Conservation (phyloP, 176 grass and related monocot species). For the Musa beccarii region DNA sequence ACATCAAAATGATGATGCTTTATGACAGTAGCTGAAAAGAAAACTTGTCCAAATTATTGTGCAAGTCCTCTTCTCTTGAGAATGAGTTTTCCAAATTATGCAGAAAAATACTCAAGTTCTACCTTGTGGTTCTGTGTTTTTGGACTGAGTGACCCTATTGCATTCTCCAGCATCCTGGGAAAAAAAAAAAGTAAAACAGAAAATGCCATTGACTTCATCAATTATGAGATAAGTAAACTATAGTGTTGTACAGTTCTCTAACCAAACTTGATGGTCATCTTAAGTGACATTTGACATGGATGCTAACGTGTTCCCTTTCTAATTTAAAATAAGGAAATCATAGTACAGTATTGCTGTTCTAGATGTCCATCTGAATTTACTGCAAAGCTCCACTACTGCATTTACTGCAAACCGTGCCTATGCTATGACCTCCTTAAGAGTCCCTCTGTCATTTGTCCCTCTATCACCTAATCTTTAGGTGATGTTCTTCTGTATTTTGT, state of each 20-base stretch:
- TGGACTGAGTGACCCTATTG: slow-evolving; percentile 33
- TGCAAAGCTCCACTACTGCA: background rate
- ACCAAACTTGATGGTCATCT: background rate
- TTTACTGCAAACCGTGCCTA: background rate
- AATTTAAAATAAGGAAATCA: background rate
- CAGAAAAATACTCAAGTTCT: slow-evolving; percentile 22
- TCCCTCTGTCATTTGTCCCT: background rate
- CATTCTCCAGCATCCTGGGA: slow-evolving; percentile 33
- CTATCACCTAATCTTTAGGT: background rate
- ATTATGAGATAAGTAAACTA: no score
- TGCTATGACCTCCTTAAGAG: background rate
- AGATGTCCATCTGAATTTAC: background rate
- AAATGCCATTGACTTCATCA: background rate
- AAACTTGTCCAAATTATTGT: background rate
- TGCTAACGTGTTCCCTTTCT: background rate
- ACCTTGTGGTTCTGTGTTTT: slow-evolving; percentile 52
- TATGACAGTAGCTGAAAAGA: background rate
- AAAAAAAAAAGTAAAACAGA: background rate
- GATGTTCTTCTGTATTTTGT: background rate
- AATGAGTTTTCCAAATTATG: background rate
- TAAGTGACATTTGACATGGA: background rate
- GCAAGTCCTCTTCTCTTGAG: background rate
- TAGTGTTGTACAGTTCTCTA: background rate
- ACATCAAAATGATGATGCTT: no score
- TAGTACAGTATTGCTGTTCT: background rate